Conservation (phyloP, 805 yeast species). For the Maudiozyma bulderi region DNA sequence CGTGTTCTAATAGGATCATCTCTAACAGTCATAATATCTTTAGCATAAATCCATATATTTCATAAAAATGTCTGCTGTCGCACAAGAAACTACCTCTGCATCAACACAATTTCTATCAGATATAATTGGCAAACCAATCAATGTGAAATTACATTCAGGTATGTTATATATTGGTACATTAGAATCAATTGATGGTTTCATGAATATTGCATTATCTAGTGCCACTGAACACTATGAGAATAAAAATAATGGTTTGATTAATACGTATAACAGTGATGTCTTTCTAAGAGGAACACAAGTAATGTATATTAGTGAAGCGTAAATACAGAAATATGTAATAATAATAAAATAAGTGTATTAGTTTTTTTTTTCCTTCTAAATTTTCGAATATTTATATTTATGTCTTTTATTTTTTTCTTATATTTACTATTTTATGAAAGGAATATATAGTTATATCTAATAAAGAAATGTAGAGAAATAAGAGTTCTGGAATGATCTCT, state of each 20-base stretch:
- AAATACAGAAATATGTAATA: conserved; percentile 1
- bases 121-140: conserved; percentile 69
- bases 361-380: not conserved
- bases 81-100: conserved; percentile 26
- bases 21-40: no score
- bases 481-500: no score
- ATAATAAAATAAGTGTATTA: not conserved
- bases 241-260: conserved; percentile 23
- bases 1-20: no score
- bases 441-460: conserved; percentile 1
- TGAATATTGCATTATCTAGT: conserved; percentile 83
- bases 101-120: conserved; percentile 75
- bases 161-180: conserved; percentile 68
- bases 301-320: conserved; percentile 29
- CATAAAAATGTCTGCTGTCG: not conserved
- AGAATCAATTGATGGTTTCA: conserved; percentile 91
- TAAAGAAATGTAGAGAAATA: not conserved
- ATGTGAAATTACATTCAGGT: conserved; percentile 80
- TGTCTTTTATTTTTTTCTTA: not conserved
- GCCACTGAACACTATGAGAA: conserved; percentile 49
- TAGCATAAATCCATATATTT: not conserved
- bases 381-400: not conserved
- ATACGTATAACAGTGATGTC: conserved; percentile 26
- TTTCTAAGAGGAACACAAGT: conserved; percentile 31
- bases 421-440: conserved; percentile 1